phyloP scores from a whole-genome alignment of 345 rosid genomes.

The Gossypium rotundifolium region DNA sequence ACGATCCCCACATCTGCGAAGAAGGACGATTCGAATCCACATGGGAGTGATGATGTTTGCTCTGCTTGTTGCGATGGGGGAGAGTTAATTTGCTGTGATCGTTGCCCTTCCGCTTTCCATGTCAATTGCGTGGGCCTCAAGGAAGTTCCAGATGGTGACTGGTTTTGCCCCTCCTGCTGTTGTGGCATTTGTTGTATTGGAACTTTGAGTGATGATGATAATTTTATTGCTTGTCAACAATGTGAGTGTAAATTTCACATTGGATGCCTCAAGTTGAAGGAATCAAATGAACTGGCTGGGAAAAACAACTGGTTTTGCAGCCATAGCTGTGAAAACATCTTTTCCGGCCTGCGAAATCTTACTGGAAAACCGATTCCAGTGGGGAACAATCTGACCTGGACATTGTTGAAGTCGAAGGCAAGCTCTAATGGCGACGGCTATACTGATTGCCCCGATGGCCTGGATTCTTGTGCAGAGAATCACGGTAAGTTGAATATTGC shows the following conservation, averaged over 20 bases:
- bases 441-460: neutral
- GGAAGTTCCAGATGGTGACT: constrained; percentile 52
- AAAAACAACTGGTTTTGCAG: constrained; percentile 56
- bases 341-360: constrained; percentile 35
- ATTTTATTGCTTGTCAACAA: constrained; percentile 40
- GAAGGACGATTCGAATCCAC: neutral
- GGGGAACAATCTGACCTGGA: constrained; percentile 57
- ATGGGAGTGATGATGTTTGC: constrained; percentile 22
- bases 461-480: constrained; percentile 26
- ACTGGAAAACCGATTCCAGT: constrained; percentile 40
- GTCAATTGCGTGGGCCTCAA: constrained; percentile 41
- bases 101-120: constrained; percentile 53
- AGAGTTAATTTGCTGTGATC: constrained; percentile 49
- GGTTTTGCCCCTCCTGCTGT: constrained; percentile 80
- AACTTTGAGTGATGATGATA: neutral
- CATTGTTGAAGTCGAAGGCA: constrained; percentile 33
- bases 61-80: constrained; percentile 54
- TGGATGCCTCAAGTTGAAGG: constrained; percentile 26
- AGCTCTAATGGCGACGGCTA: constrained; percentile 7
- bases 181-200: constrained; percentile 44
- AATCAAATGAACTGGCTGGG: neutral
- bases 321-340: constrained; percentile 40
- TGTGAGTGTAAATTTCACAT: constrained; percentile 54
- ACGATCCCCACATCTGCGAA: neutral
- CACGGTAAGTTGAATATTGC: constrained; percentile 49